A percentile compares a stretch with the other conserved stretches of the same genome.
Evolutionary conservation across 2,329 filamentous ascomycete genomes (phyloP).

Genomic region (Gnomoniopsis smithogilvyi): DNA sequence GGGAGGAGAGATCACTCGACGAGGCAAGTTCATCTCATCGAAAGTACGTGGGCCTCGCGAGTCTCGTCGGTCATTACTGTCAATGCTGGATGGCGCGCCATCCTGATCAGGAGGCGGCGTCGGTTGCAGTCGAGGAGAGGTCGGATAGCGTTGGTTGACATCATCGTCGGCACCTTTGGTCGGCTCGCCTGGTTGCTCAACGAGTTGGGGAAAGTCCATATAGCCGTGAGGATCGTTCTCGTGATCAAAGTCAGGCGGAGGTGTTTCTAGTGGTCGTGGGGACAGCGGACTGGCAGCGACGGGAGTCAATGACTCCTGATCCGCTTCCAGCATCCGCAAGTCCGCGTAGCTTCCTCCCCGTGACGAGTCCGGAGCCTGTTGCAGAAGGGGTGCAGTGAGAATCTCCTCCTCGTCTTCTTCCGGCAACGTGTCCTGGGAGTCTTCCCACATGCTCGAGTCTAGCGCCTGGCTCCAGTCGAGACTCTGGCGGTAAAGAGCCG

Average conservation of each 20-base stretch:
- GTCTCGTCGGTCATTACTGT: not conserved
- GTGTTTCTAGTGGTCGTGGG: constrained; percentile 8
- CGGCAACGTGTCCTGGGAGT: not conserved
- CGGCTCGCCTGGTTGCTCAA: not conserved
- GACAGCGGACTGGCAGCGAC: constrained; percentile 12
- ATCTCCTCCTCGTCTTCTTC: not conserved
- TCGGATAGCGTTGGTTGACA: not conserved
- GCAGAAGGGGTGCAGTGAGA: not conserved
- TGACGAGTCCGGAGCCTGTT: not conserved
- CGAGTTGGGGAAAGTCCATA: not conserved
- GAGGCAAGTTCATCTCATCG: constrained; percentile 11
- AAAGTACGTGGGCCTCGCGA: constrained; percentile 9
- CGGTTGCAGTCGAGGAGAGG: not conserved
- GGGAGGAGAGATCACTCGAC: not conserved
- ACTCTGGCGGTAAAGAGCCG: constrained; percentile 14
- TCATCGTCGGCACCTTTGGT: not conserved
- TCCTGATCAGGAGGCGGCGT: constrained; percentile 1
- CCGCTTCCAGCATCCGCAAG: not conserved
- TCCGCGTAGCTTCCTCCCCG: not conserved
- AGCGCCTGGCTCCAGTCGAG: constrained; percentile 1
- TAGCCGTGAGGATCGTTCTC: not conserved
- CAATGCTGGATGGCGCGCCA: not conserved
- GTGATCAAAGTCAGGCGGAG: constrained; percentile 5
- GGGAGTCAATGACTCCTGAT: constrained; percentile 1
- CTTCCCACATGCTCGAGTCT: not conserved